These are phyloP conservation scores for Ehretia macrophylla DNA, from an alignment of 257 asterid genomes.

Conservation along the genomic window DNA sequence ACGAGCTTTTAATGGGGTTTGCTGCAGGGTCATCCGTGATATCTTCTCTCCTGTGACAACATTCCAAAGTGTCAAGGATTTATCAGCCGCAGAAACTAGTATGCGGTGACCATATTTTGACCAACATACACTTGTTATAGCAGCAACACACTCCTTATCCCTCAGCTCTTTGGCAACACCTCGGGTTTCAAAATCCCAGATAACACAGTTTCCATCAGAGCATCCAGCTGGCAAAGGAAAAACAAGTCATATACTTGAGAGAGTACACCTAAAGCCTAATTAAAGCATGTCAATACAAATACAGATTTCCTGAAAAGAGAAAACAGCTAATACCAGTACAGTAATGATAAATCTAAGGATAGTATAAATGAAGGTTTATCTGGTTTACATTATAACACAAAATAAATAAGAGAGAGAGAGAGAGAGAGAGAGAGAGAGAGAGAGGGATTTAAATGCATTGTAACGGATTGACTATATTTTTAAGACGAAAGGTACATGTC, in stretches of 20 bases:
- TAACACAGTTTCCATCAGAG: slow-evolving; percentile 80
- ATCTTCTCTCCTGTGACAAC: slow-evolving; percentile 76
- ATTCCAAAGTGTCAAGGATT: slow-evolving; percentile 86
- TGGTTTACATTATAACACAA: too few species aligned
- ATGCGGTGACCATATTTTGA: slow-evolving; percentile 77
- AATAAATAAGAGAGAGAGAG: too few species aligned
- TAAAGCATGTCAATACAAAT: background rate
- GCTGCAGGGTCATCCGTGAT: slow-evolving; percentile 54
- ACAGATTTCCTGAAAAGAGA: too few species aligned
- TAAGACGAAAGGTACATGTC: too few species aligned
- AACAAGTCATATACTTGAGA: slow-evolving; percentile 5
- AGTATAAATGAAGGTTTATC: too few species aligned
- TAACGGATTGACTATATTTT: too few species aligned
- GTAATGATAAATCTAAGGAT: background rate
- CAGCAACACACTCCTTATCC: slow-evolving; percentile 65
- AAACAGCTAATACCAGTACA: background rate
- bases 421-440: too few species aligned
- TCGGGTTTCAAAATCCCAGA: slow-evolving; percentile 95
- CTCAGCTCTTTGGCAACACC: slow-evolving; percentile 66
- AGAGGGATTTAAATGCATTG: too few species aligned
- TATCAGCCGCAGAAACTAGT: slow-evolving; percentile 84
- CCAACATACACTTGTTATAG: slow-evolving; percentile 88
- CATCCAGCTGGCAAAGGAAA: slow-evolving; percentile 67
- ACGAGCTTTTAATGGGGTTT: slow-evolving; percentile 77
- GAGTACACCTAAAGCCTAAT: background rate